phyloP scores from a whole-genome alignment of 2,329 filamentous ascomycete species.

The Talaromyces marneffei region DNA sequence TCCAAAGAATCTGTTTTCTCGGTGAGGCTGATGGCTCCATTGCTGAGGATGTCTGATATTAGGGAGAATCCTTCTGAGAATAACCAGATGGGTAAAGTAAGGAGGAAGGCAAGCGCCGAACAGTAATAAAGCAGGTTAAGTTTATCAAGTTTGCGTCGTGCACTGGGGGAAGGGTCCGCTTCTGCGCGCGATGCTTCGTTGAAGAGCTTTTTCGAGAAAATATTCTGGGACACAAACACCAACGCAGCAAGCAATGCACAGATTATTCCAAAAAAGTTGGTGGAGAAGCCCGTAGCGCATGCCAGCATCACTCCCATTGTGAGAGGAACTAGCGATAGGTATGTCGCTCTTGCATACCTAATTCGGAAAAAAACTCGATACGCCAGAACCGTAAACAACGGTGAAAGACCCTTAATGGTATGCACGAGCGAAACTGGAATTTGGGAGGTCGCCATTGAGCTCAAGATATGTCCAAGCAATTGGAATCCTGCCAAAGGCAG shows the following conservation, averaged over 20 bases:
- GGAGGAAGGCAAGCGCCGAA: conserved; percentile 82
- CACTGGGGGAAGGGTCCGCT: conserved; percentile 58
- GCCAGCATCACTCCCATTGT: conserved; percentile 94
- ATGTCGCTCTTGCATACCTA: conserved; percentile 78
- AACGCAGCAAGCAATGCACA: conserved; percentile 86
- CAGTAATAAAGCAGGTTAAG: conserved; percentile 95
- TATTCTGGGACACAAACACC: conserved; percentile 96
- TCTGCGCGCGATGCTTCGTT: conserved; percentile 87
- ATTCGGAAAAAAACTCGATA: conserved; percentile 88
- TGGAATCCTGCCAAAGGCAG: conserved; percentile 91
- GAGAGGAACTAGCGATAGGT: conserved; percentile 81
- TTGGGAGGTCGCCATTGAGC: conserved; percentile 85
- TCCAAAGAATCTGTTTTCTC: conserved; percentile 69
- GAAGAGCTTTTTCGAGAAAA: conserved; percentile 96
- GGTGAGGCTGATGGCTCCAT: conserved; percentile 71
- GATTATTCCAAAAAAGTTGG: conserved; percentile 82
- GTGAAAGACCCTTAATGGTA: conserved; percentile 96
- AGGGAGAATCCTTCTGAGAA: conserved; percentile 80
- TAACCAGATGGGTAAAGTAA: conserved; percentile 88
- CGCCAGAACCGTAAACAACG: conserved; percentile 87
- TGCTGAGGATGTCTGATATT: conserved; percentile 68
- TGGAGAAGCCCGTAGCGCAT: conserved; percentile 84
- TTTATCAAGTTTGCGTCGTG: conserved; percentile 81
- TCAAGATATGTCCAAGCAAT: conserved; percentile 86
- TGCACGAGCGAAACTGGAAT: conserved; percentile 97